phyloP scores from a whole-genome alignment of 208 protist genomes.

The Trypanosomatidae sp. region DNA sequence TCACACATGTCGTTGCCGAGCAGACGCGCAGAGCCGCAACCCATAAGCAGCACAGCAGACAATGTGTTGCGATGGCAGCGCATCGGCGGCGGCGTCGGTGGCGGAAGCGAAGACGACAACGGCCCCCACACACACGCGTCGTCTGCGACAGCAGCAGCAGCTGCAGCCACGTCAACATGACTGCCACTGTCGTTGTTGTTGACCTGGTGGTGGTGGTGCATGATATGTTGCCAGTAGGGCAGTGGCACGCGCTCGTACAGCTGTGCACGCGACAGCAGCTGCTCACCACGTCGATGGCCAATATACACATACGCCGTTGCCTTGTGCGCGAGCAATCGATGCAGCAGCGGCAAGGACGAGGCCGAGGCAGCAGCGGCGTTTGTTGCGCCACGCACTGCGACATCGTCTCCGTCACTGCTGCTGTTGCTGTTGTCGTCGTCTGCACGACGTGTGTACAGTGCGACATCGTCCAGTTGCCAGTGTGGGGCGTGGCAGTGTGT shows the following conservation, averaged over 20 bases:
- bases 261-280: conserved; percentile 13
- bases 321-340: background rate
- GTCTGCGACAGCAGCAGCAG: background rate
- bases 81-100: too few species aligned
- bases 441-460: too few species aligned
- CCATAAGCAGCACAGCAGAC: conserved; percentile 46
- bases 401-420: too few species aligned
- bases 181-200: too few species aligned
- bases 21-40: conserved; percentile 66
- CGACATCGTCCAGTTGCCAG: too few species aligned
- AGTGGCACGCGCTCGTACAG: conserved; percentile 39
- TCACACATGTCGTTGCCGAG: conserved; percentile 15
- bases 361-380: too few species aligned
- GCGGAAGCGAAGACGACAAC: too few species aligned
- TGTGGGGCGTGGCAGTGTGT: too few species aligned
- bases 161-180: background rate
- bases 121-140: background rate
- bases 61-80: background rate
- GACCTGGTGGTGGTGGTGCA: background rate
- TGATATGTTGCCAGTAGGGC: background rate
- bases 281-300: conserved; percentile 48
- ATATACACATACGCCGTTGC: conserved; percentile 36
- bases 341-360: too few species aligned
- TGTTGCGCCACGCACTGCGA: too few species aligned
- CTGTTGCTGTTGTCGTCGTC: too few species aligned